Conservation (phyloP, 192 early-diverging fungal genomes). For the Umbelopsis sp. region DNA sequence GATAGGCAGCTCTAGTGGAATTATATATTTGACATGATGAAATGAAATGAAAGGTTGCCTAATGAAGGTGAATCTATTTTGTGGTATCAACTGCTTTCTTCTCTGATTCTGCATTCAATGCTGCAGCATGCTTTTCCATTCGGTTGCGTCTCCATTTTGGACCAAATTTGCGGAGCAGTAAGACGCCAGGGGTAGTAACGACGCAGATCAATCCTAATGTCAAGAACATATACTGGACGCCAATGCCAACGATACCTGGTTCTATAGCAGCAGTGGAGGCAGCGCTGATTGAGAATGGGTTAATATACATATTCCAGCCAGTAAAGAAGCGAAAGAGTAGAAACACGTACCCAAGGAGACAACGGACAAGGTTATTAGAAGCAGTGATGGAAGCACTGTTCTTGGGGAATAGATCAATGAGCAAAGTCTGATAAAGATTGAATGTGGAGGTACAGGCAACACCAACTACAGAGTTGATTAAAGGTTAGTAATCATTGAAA, state of each 20-base stretch:
- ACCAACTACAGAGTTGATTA: not conserved
- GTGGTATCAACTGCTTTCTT: not conserved
- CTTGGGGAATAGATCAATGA: conserved; percentile 23
- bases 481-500: not conserved
- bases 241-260: conserved; percentile 21
- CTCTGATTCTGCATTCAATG: not conserved
- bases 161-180: conserved; percentile 11
- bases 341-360: conserved; percentile 23
- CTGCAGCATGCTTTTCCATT: not conserved
- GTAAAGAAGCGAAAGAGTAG: not conserved
- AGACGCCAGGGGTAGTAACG: not conserved
- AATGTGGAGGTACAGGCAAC: not conserved
- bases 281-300: not conserved
- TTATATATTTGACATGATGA: no score
- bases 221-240: conserved; percentile 17
- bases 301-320: no score
- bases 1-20: no score
- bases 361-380: conserved; percentile 28
- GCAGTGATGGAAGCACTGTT: conserved; percentile 26
- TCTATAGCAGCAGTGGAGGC: conserved; percentile 21
- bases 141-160: not conserved
- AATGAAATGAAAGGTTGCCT: no score
- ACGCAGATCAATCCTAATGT: conserved; percentile 1
- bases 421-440: conserved; percentile 15
- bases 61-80: no score